Evolutionary conservation across 768 basidiomycete species (phyloP).

Genomic region (Lentinula boryana): DNA sequence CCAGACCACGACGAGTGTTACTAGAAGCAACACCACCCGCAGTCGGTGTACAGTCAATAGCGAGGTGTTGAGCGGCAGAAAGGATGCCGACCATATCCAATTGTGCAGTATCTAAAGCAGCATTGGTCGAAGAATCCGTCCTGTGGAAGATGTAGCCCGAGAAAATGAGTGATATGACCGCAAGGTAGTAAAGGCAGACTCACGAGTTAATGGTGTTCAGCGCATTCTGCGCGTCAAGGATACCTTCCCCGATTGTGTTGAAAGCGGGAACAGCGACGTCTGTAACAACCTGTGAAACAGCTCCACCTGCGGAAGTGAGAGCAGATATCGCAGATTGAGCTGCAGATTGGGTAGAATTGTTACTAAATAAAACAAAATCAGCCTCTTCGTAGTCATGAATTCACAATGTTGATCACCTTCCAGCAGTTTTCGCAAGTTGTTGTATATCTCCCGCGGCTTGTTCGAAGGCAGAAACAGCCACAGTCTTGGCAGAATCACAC

Average conservation of each 20-base stretch:
- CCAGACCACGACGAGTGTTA: not conserved
- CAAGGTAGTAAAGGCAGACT: not conserved
- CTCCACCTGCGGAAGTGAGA: not conserved
- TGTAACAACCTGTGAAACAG: not conserved
- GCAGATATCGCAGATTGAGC: not conserved
- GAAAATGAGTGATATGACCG: not conserved
- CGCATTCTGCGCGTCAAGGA: not conserved
- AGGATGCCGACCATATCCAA: not conserved
- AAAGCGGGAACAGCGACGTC: not conserved
- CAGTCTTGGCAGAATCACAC: not conserved
- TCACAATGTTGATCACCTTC: not conserved
- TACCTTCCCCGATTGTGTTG: not conserved
- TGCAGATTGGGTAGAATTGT: not conserved
- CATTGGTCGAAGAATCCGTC: not conserved
- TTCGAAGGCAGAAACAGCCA: not conserved
- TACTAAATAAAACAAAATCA: not conserved
- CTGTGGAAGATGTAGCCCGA: not conserved
- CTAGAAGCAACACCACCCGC: slow-evolving; percentile 2
- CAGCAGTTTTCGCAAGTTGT: not conserved
- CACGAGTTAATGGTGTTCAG: slow-evolving; percentile 1
- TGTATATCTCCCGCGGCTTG: not conserved
- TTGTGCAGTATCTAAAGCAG: not conserved
- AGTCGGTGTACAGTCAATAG: not conserved
- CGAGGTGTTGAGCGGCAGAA: not conserved
- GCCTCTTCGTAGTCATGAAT: not conserved